phyloP scores from a whole-genome alignment of 2,329 filamentous ascomycete species.

The Penicillium sp. region DNA sequence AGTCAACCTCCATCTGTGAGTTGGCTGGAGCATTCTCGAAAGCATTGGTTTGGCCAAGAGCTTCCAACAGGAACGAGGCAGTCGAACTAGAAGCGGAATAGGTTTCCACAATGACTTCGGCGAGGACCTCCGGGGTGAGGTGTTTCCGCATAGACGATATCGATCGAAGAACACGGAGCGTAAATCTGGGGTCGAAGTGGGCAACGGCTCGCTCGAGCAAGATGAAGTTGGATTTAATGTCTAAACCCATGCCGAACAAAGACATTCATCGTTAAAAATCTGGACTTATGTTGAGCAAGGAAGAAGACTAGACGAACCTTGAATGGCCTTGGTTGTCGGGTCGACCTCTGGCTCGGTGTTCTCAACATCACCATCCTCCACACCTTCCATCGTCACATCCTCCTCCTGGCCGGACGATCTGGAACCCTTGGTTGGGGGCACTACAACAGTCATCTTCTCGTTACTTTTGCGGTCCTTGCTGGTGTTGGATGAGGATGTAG shows the following conservation, averaged over 20 bases:
- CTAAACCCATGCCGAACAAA: conserved; percentile 47
- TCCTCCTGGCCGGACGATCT: conserved; percentile 62
- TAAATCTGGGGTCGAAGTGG: conserved; percentile 92
- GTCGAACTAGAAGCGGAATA: conserved; percentile 67
- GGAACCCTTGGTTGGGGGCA: conserved; percentile 67
- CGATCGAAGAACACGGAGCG: conserved; percentile 86
- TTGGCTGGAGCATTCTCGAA: conserved; percentile 58
- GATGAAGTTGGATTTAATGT: conserved; percentile 91
- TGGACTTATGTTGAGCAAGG: background rate
- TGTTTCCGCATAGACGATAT: conserved; percentile 95
- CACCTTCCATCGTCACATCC: conserved; percentile 69
- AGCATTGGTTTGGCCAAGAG: conserved; percentile 65
- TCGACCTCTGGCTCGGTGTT: conserved; percentile 47
- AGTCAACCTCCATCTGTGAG: conserved; percentile 72
- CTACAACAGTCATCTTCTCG: conserved; percentile 76
- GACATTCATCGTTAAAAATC: background rate
- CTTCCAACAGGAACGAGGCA: conserved; percentile 67
- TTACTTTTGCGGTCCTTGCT: conserved; percentile 68
- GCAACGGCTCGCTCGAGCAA: conserved; percentile 88
- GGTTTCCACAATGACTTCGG: conserved; percentile 75
- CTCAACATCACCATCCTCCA: conserved; percentile 40
- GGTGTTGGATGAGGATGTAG: conserved; percentile 54
- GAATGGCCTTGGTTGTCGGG: conserved; percentile 50
- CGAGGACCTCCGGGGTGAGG: conserved; percentile 75
- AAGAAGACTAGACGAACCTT: conserved; percentile 33